A percentile compares a stretch with the other conserved stretches of the same genome.
Conservation (phyloP, 2,329 filamentous ascomycete genomes). For the Cordyceps fumosorosea region DNA sequence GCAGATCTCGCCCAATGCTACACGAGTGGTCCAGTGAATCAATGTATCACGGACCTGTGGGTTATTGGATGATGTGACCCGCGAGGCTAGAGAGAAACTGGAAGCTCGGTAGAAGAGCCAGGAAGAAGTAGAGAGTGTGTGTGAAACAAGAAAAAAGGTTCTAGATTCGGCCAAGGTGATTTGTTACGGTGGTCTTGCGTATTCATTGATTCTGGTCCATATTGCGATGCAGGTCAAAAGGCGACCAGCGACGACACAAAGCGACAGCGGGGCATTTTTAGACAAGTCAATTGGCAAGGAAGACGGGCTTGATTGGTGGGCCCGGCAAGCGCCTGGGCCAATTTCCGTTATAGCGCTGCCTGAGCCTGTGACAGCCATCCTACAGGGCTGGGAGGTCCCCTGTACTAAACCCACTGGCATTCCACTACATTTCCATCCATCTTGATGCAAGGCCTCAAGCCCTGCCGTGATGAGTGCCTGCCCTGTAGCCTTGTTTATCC, state of each 20-base stretch:
- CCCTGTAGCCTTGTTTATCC: background rate
- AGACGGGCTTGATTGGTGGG: background rate
- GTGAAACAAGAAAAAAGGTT: background rate
- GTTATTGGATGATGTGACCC: background rate
- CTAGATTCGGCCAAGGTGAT: background rate
- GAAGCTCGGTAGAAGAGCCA: background rate
- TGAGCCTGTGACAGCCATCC: background rate
- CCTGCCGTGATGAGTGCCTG: background rate
- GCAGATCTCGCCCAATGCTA: too few relatives aligned
- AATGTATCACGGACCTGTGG: background rate
- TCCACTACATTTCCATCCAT: background rate
- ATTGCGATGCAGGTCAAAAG: background rate
- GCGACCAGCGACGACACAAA: background rate
- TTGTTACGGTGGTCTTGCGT: background rate
- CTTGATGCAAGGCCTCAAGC: background rate
- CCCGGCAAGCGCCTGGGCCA: background rate
- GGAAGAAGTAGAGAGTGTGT: background rate
- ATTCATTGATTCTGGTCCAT: background rate
- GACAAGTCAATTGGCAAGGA: too few relatives aligned
- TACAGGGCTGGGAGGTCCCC: background rate
- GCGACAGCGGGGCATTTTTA: background rate
- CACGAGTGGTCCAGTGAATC: background rate
- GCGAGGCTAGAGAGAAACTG: constrained; percentile 3
- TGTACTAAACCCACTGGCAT: background rate
- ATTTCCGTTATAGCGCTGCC: background rate